Conservation (phyloP, 208 protist species). For the Crithidia bombi region DNA sequence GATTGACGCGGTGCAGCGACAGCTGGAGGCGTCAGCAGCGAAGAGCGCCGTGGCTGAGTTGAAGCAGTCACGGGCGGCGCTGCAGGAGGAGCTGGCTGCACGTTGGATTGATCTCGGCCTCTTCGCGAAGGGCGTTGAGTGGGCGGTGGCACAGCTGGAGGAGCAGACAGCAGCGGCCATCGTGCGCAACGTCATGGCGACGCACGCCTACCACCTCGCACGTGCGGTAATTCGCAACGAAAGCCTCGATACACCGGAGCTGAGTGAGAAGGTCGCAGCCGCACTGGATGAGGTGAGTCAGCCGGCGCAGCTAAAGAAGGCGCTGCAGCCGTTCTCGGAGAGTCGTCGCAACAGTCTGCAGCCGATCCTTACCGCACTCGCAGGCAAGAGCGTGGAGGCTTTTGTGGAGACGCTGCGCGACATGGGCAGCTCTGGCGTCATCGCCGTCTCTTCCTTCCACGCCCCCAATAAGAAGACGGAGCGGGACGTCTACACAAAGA, state of each 20-base stretch:
- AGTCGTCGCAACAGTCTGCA: slow-evolving; percentile 40
- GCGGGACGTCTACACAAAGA: slow-evolving; percentile 50
- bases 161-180: slow-evolving; percentile 38
- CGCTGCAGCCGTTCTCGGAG: slow-evolving; percentile 47
- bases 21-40: slow-evolving; percentile 31
- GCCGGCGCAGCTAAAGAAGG: slow-evolving; percentile 36
- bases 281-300: slow-evolving; percentile 43
- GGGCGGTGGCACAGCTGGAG: slow-evolving; percentile 55
- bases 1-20: slow-evolving; percentile 41
- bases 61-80: slow-evolving; percentile 40
- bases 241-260: slow-evolving; percentile 50
- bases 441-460: slow-evolving; percentile 74
- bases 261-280: slow-evolving; percentile 44
- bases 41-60: slow-evolving; percentile 45
- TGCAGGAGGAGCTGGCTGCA: slow-evolving; percentile 47
- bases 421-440: slow-evolving; percentile 46
- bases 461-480: slow-evolving; percentile 71
- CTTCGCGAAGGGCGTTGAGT: slow-evolving; percentile 56
- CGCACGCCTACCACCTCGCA: slow-evolving; percentile 41
- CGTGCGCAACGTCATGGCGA: slow-evolving; percentile 47
- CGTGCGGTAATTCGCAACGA: slow-evolving; percentile 66
- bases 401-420: slow-evolving; percentile 54
- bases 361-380: slow-evolving; percentile 47
- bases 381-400: slow-evolving; percentile 44
- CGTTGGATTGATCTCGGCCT: slow-evolving; percentile 55